Evolutionary conservation across 1,284 basidiomycete genomes (phyloP).

Genomic region (Vanrija sp.): DNA sequence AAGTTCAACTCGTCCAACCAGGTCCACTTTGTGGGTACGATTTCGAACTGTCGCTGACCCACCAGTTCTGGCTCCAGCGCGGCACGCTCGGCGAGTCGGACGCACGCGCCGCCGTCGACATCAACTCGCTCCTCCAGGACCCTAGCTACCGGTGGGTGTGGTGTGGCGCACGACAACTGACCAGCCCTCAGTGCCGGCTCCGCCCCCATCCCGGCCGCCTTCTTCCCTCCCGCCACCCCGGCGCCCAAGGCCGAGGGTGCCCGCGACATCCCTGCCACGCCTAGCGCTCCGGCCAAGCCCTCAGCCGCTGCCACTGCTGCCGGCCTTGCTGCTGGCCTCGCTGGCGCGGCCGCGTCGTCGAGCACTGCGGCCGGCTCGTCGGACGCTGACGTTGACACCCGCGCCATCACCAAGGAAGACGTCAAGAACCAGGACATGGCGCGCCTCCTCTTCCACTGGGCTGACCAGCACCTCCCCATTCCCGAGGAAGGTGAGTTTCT

Average conservation of each 20-base stretch:
- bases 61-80: constrained; percentile 48
- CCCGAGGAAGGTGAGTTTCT: constrained; percentile 11
- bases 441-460: constrained; percentile 37
- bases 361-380: constrained; percentile 1
- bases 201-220: constrained; percentile 18
- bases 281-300: constrained; percentile 12
- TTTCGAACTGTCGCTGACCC: neutral
- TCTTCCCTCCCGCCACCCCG: constrained; percentile 17
- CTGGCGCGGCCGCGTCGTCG: neutral
- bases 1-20: constrained; percentile 46
- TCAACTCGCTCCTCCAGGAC: constrained; percentile 42
- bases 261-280: constrained; percentile 9
- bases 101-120: constrained; percentile 35
- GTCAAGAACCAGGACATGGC: constrained; percentile 32
- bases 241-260: constrained; percentile 8
- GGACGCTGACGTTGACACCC: neutral
- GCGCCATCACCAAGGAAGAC: neutral
- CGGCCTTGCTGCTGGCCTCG: neutral
- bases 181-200: constrained; percentile 1
- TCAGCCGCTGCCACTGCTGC: constrained; percentile 13
- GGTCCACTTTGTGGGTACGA: constrained; percentile 43
- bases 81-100: constrained; percentile 25
- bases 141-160: constrained; percentile 34
- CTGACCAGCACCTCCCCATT: constrained; percentile 22
- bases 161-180: neutral